Conservation (phyloP, 2,329 filamentous ascomycete species). For the Zelopaecilomyces penicillatus region DNA sequence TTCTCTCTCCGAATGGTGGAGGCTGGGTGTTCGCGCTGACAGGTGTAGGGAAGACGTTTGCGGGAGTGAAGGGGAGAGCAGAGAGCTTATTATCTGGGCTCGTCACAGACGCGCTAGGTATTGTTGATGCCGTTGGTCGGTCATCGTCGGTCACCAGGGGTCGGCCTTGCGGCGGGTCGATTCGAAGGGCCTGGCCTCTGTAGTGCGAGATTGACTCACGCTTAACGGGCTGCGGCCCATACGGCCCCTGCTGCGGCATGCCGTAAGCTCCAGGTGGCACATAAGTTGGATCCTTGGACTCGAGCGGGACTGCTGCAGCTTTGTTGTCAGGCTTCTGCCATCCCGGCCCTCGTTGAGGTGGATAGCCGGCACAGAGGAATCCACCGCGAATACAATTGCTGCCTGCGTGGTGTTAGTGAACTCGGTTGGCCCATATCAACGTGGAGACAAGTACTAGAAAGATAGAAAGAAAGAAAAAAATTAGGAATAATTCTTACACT, state of each 20-base stretch:
- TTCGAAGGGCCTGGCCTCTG: constrained; percentile 52
- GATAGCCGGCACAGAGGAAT: constrained; percentile 88
- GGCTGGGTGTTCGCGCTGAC: constrained; percentile 47
- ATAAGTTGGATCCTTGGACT: constrained; percentile 70
- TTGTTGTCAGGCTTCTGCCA: constrained; percentile 73
- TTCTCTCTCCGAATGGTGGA: constrained; percentile 38
- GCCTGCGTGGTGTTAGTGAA: constrained; percentile 38
- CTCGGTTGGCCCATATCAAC: background rate
- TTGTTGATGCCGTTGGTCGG: constrained; percentile 49
- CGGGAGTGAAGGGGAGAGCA: constrained; percentile 44
- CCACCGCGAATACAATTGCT: constrained; percentile 86
- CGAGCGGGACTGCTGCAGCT: constrained; percentile 62
- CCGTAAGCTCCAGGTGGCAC: constrained; percentile 53
- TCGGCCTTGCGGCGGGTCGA: constrained; percentile 54
- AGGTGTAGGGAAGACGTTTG: constrained; percentile 53
- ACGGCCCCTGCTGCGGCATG: constrained; percentile 39
- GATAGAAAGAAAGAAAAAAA: background rate
- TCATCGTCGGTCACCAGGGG: constrained; percentile 44
- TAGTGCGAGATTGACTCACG: constrained; percentile 52
- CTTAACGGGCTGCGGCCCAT: constrained; percentile 33
- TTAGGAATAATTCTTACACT: constrained; percentile 55
- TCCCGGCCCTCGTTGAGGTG: constrained; percentile 59
- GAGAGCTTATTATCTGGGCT: constrained; percentile 58
- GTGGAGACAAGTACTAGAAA: too few relatives aligned
- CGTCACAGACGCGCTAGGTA: constrained; percentile 47